Conservation (phyloP, 495 filamentous ascomycete species). For the Penicillium ochrochloron region DNA sequence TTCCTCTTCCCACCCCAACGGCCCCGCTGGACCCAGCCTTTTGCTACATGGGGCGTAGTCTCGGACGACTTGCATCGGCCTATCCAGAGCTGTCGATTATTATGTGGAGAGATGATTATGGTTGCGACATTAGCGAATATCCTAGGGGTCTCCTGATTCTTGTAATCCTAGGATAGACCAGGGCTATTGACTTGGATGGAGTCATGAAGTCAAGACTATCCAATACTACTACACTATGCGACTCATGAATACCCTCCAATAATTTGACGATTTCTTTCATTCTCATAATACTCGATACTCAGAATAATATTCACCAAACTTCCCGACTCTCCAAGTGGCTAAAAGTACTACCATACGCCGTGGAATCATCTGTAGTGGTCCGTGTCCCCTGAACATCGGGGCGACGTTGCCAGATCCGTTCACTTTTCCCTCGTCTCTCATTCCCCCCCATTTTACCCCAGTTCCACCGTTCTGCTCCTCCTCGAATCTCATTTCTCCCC, state of each 20-base stretch:
- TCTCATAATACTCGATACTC: neutral
- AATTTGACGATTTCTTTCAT: no score
- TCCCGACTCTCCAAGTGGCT: conserved; percentile 8
- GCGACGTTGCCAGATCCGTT: conserved; percentile 37
- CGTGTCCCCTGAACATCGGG: conserved; percentile 37
- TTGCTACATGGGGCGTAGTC: conserved; percentile 7
- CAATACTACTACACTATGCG: no score
- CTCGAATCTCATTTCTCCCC: conserved; percentile 12
- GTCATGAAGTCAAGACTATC: no score
- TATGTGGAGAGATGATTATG: neutral
- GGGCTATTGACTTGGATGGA: no score
- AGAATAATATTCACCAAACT: neutral
- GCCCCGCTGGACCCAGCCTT: conserved; percentile 14
- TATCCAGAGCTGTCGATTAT: neutral
- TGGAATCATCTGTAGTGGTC: conserved; percentile 25
- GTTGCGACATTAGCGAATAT: neutral
- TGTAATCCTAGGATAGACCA: neutral
- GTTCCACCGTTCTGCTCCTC: conserved; percentile 10
- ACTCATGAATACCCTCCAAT: no score
- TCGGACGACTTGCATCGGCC: neutral
- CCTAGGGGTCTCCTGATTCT: neutral
- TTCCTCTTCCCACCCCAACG: conserved; percentile 13
- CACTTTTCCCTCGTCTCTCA: neutral
- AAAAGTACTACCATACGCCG: neutral
- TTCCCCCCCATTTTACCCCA: conserved; percentile 16